Evolutionary conservation across 2,329 filamentous ascomycete species (phyloP).

Genomic region (Leptographium wingfieldii): DNA sequence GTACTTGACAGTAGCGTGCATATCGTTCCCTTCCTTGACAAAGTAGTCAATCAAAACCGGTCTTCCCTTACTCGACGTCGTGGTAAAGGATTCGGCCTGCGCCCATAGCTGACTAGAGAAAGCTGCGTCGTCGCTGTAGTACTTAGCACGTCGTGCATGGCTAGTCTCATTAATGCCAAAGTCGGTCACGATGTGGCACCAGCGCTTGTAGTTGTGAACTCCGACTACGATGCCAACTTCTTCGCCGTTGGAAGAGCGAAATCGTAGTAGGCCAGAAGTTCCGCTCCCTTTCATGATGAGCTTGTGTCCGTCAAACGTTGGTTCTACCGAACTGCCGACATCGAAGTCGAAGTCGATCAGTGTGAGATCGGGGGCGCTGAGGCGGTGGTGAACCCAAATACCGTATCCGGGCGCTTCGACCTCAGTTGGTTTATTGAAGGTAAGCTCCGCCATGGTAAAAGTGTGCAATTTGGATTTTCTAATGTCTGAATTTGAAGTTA

Average conservation of each 20-base stretch:
- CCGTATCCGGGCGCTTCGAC: neutral
- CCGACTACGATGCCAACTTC: neutral
- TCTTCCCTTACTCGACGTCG: neutral
- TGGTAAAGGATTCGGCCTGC: neutral
- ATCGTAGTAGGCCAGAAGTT: neutral
- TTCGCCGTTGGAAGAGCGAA: neutral
- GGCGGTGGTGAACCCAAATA: neutral
- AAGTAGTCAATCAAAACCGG: neutral
- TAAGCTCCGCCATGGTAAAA: neutral
- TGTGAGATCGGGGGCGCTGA: neutral
- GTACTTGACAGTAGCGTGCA: neutral
- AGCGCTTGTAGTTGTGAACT: neutral
- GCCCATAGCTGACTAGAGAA: neutral
- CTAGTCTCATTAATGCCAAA: neutral
- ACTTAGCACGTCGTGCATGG: neutral
- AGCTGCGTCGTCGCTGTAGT: neutral
- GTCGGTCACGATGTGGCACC: neutral
- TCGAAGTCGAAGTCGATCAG: neutral
- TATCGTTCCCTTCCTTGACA: neutral
- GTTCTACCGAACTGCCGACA: neutral
- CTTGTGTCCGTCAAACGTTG: neutral
- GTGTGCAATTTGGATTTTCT: no score
- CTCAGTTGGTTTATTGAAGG: neutral
- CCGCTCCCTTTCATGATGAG: neutral
- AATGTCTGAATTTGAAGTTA: no score